Evolutionary conservation across 2,329 filamentous ascomycete genomes (phyloP).

Genomic region (Hypoxylon sp.): DNA sequence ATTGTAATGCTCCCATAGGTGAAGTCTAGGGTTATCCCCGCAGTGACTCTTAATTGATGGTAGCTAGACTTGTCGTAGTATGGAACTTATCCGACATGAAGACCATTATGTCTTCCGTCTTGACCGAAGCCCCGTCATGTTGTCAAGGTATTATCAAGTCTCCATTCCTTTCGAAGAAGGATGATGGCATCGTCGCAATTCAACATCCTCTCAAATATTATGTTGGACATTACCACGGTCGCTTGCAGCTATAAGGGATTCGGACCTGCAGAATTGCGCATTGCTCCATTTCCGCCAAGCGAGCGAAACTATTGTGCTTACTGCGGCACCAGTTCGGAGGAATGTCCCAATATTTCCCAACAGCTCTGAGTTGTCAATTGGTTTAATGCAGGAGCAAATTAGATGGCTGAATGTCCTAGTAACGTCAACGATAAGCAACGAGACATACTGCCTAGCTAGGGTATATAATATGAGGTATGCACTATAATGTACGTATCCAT

Average conservation of each 20-base stretch:
- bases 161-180: conserved; percentile 2
- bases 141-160: conserved; percentile 2
- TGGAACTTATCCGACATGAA: conserved; percentile 6
- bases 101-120: conserved; percentile 2
- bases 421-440: conserved; percentile 16
- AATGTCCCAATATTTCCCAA: conserved; percentile 34
- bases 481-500: not conserved
- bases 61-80: conserved; percentile 13
- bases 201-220: conserved; percentile 1
- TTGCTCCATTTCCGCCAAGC: conserved; percentile 34
- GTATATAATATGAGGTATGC: not conserved
- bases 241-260: conserved; percentile 31
- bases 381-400: conserved; percentile 42
- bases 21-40: conserved; percentile 31
- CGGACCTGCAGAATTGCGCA: conserved; percentile 40
- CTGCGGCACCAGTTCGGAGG: conserved; percentile 34
- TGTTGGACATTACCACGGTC: conserved; percentile 26
- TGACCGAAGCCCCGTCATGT: conserved; percentile 6
- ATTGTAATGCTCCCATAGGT: conserved; percentile 16
- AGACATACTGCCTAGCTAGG: conserved; percentile 3
- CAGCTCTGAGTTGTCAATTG: conserved; percentile 39
- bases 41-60: conserved; percentile 22
- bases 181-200: conserved; percentile 15
- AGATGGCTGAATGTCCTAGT: conserved; percentile 26
- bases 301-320: conserved; percentile 36